These are phyloP conservation scores for Canariomyces notabilis DNA, from an alignment of 2,329 filamentous ascomycete genomes.

Conservation along the genomic window DNA sequence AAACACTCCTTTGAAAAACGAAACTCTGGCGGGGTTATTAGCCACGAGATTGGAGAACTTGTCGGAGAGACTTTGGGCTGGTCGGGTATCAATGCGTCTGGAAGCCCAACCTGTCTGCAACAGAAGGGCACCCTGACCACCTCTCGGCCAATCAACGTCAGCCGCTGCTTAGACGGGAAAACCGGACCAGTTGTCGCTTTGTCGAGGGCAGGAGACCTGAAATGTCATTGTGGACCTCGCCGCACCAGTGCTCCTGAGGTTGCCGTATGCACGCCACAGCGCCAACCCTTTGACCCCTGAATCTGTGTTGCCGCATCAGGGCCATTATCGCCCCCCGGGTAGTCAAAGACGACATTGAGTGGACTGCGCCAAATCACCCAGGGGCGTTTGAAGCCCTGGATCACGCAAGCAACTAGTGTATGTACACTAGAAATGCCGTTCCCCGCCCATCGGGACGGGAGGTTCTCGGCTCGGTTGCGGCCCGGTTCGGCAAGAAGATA, in stretches of 20 bases:
- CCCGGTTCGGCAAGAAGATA: neutral
- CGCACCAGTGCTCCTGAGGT: neutral
- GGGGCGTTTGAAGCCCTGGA: too few species aligned
- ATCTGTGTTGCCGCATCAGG: neutral
- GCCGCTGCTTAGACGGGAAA: neutral
- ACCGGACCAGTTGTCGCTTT: constrained; percentile 10
- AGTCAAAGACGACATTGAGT: too few species aligned
- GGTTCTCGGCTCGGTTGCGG: neutral
- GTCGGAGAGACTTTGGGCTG: constrained; percentile 16
- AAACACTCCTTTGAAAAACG: too few species aligned
- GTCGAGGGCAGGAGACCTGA: neutral
- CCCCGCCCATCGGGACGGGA: too few species aligned
- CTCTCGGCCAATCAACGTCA: constrained; percentile 31
- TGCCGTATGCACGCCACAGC: neutral
- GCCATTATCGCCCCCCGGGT: too few species aligned
- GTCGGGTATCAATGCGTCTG: constrained; percentile 45
- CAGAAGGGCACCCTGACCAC: neutral
- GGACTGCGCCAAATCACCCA: too few species aligned
- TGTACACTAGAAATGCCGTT: neutral
- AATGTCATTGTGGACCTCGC: neutral
- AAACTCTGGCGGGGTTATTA: constrained; percentile 1
- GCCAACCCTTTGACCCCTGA: constrained; percentile 1
- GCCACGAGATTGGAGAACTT: constrained; percentile 11
- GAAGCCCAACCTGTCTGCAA: constrained; percentile 31
- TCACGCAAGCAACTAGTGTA: too few species aligned